Base-by-base conservation (phyloP, 2,329 filamentous ascomycete genomes). In the Neonectria coccinea region DNA sequence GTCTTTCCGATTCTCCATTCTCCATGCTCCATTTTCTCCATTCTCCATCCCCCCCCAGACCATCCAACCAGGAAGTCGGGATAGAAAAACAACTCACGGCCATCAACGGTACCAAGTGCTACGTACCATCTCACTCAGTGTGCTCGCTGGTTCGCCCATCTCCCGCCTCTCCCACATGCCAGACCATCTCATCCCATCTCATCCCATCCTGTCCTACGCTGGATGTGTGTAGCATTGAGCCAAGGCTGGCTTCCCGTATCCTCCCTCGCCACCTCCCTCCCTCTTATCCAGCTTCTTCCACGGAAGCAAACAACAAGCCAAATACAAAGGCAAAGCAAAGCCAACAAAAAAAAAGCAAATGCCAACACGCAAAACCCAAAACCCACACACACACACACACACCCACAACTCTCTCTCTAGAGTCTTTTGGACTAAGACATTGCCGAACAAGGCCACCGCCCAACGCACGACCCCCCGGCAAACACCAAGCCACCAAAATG, bases 51-150 rank as follows among this genome's bases (percentile, higher is more conserved):
- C 42, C 42, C 60, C 2, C 60, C 33, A 50, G 60, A 45, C 50
- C 51, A 56, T 66, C 70, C 67, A 73, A 73, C 70, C 70, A 73
- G 66, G 50, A 48, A 42, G 36, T 51, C 58, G 48, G 64, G 54
- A 71, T 67, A 67, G 56, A 59, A 64, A 70, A 67, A 70, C 63
- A 69, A 57, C 58, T 67, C 64, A 62, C 29, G 36, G 50, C 33
- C 8, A 11, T 27, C 29, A 5, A 11, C 7, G 11, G 11, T 18
- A 14, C n/a, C 36, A 31, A 25, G 14, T n/a, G 10, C 33, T 20
- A 10, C 16, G 48, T 31, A 44, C 36, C 18, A 20, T 33, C 18
- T 39, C 29, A 20, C 14, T 48, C 5, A n/a, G 14, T 42, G 14
- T 50, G 8, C 47, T 31, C 25, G n/a, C 47, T 50, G 25, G 29